Evolutionary conservation across 805 yeast genomes (phyloP).

Genomic region (Kodamaea kakaduensis): DNA sequence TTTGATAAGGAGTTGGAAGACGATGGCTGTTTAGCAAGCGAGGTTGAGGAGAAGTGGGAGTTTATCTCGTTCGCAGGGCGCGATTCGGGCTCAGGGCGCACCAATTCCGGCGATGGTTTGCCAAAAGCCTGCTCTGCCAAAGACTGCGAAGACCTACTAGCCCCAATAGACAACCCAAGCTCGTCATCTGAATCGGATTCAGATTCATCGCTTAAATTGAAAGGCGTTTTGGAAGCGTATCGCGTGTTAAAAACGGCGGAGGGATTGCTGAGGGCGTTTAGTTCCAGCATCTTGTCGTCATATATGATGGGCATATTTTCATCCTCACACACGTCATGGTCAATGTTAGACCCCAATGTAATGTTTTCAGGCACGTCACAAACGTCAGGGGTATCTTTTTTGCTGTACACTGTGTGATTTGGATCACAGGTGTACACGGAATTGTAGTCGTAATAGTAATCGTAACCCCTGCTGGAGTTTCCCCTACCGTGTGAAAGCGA

Average conservation of each 20-base stretch:
- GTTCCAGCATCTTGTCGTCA: constrained; percentile 6
- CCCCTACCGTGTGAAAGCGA: constrained; percentile 69
- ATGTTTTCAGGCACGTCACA: constrained; percentile 47
- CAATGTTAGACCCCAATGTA: constrained; percentile 36
- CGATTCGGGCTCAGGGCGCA: constrained; percentile 25
- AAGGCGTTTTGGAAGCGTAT: constrained; percentile 4
- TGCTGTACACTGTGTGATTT: constrained; percentile 36
- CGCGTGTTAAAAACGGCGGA: constrained; percentile 1
- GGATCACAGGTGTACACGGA: constrained; percentile 62
- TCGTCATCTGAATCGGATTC: constrained; percentile 26
- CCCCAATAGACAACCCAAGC: constrained; percentile 36
- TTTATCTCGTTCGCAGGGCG: constrained; percentile 27
- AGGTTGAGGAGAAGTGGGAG: constrained; percentile 32
- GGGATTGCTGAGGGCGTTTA: no score
- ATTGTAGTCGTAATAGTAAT: constrained; percentile 76
- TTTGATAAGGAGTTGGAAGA: constrained; percentile 37
- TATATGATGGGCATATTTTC: constrained; percentile 25
- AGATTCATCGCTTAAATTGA: constrained; percentile 17
- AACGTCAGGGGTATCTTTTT: constrained; percentile 32
- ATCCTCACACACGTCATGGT: constrained; percentile 33
- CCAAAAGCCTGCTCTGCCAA: constrained; percentile 41
- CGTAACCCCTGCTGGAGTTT: constrained; percentile 60
- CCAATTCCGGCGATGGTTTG: constrained; percentile 14
- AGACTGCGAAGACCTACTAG: constrained; percentile 39
- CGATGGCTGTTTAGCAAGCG: constrained; percentile 40